Evolutionary conservation across 257 asterid species (phyloP), one percentile per base, ranked within the genome.

Genomic region (Ocimum tenuiflorum): DNA sequence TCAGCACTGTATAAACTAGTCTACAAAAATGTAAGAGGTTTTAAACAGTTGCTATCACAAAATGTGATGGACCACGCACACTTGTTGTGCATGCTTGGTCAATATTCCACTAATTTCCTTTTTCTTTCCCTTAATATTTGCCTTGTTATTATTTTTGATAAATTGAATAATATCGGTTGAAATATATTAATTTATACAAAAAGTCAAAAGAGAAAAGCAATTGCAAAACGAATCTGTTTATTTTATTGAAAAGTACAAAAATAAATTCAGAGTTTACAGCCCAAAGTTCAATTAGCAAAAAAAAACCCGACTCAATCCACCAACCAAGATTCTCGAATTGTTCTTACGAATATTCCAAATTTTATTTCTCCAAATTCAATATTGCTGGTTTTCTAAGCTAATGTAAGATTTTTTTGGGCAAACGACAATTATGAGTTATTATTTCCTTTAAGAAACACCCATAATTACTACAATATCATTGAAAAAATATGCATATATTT

Each of bases 341-440:
- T 70, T 38, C 72, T 35, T 14, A 3, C 18, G 78, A 72, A 77
- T 77, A 77, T 77, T 67, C 81, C 49, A 29, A 60, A 8, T n/a
- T 22, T 55, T 24, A 0, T 57, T 58, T 22, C 52, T 12, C 43
- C 11, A 46, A 17, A 52, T 8, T 65, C 51, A 54, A 47, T 23
- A 42, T 42, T 43, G 61, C 60, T 70, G 65, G 42, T 48, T 76
- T 76, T 63, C 31, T 38, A 71, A 52, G 71, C 58, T 19, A 24
- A 24, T 24, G 4, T 4, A n/a, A n/a, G n/a, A n/a, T n/a, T n/a
- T n/a, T n/a, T n/a, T n/a, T n/a, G n/a, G n/a, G n/a, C n/a, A n/a
- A n/a, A n/a, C n/a, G n/a, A n/a, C n/a, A n/a, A n/a, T n/a, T n/a
- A n/a, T n/a, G n/a, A n/a, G n/a, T n/a, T n/a, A n/a, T n/a, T n/a